These are phyloP conservation scores for Naganishia friedmannii DNA, from an alignment of 768 basidiomycete genomes.

Conservation along the genomic window DNA sequence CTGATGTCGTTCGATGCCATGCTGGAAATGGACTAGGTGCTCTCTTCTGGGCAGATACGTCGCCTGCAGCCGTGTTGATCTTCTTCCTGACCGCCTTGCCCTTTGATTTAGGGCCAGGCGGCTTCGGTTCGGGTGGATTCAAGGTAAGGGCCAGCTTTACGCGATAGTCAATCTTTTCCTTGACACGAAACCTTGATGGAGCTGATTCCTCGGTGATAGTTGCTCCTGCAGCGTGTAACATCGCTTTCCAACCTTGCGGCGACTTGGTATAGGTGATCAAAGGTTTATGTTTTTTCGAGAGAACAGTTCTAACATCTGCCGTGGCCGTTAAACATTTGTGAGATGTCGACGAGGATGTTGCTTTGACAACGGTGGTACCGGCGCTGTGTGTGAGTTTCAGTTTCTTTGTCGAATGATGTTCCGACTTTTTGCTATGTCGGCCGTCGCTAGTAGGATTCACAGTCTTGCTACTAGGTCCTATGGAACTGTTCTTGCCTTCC, in stretches of 20 bases:
- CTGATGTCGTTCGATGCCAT: slow-evolving; percentile 18
- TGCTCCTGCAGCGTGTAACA: neutral
- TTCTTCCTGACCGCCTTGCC: slow-evolving; percentile 14
- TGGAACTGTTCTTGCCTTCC: neutral
- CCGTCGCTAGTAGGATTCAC: neutral
- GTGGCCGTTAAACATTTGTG: neutral
- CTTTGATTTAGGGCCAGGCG: neutral
- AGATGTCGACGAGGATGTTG: neutral
- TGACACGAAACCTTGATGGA: neutral
- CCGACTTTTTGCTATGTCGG: neutral
- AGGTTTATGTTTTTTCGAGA: neutral
- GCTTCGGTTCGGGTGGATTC: neutral
- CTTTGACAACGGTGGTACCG: neutral
- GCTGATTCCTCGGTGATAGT: neutral
- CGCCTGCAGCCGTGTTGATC: neutral
- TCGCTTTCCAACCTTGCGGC: neutral
- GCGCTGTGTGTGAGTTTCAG: neutral
- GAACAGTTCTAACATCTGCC: neutral
- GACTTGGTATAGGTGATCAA: neutral
- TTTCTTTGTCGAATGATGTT: neutral
- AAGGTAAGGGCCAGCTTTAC: neutral
- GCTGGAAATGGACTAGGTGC: slow-evolving; percentile 19
- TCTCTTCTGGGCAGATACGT: neutral
- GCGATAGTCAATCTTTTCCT: slow-evolving; percentile 7
- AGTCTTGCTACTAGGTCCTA: neutral